Percentiles rank a stretch among this genome's conserved stretches.
phyloP scores from a whole-genome alignment of 176 grass and related monocot genomes.

The Miscanthus lutarioriparius region DNA sequence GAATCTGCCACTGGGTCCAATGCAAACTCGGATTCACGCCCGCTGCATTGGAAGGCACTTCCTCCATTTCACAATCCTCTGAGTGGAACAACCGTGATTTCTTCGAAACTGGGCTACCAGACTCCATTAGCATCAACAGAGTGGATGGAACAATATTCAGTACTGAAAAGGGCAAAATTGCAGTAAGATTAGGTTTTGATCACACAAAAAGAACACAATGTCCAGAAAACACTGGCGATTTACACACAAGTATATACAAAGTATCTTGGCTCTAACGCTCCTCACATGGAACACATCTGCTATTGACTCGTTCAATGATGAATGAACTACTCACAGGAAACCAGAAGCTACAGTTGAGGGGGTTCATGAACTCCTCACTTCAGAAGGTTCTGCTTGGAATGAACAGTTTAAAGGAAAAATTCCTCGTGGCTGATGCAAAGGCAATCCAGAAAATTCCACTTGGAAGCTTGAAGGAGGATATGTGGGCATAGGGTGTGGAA shows the following conservation, averaged over 20 bases:
- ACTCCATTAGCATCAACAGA: slow-evolving; percentile 4
- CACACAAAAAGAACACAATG: background rate
- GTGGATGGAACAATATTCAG: background rate
- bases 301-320: background rate
- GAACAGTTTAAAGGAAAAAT: background rate
- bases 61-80: slow-evolving; percentile 26
- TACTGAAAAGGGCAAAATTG: slow-evolving; percentile 13
- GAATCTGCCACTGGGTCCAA: slow-evolving; percentile 88
- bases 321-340: background rate
- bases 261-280: background rate
- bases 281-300: background rate
- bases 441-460: background rate
- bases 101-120: background rate
- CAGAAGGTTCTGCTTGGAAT: too few relatives aligned
- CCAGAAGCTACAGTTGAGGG: background rate
- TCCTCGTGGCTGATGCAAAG: background rate
- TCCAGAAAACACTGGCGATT: background rate
- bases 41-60: background rate
- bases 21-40: slow-evolving; percentile 24
- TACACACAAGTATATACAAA: background rate
- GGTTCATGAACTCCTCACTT: too few relatives aligned
- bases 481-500: too few relatives aligned
- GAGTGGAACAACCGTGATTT: slow-evolving; percentile 20
- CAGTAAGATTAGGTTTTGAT: background rate
- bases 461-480: background rate